Base-by-base conservation (phyloP, 148 eudicot genomes). In the Chenopodium quinoa region DNA sequence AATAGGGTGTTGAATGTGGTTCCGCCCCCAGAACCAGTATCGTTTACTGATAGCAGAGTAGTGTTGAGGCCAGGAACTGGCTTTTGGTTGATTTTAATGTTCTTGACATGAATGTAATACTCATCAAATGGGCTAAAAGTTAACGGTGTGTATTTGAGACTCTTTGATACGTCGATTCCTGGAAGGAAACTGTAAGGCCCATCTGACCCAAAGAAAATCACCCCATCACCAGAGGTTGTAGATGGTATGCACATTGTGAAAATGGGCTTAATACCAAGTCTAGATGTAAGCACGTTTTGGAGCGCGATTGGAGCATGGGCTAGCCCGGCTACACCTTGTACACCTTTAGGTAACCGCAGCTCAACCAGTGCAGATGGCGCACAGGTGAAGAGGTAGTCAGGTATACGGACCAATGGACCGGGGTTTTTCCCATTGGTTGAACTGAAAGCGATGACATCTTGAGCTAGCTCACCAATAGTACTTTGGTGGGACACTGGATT, bases 241-340 rank as follows among this genome's bases (percentile, higher is more conserved):
- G 92, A 81, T 6, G 91, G 47, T 27, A 92, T 82, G 54, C 97
- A 92, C 82, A 91, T 22, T 20, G 87, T 76, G 25, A 91, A 92
- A 60, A 83, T 58, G 20, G 86, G 86, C 22, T 76, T 84, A 63
- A 87, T 48, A 9, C 86, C 88, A 23, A 88, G 84, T 8, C 76
- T 70, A 1, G 90, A 79, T 22, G 89, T 85, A 0, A 92, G 85
- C 50, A 88, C 90, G 60, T 80, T 81, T 52, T 92, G 92, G 32
- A 89, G 65, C 11, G 93, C 77, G 27, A 91, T 83, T 0, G 85
- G 85, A 19, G 60, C 76, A 69, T 89, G 90, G 17, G 90, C 92
- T 20, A 92, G 62, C 65, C 93, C 97, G 14, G 82, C 89, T 9
- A 88, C 81, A 23, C 97, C 97, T 66, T 88, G 90, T 0, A 89